Base-by-base conservation (phyloP, 148 eudicot genomes). In the Cornus kousa region DNA sequence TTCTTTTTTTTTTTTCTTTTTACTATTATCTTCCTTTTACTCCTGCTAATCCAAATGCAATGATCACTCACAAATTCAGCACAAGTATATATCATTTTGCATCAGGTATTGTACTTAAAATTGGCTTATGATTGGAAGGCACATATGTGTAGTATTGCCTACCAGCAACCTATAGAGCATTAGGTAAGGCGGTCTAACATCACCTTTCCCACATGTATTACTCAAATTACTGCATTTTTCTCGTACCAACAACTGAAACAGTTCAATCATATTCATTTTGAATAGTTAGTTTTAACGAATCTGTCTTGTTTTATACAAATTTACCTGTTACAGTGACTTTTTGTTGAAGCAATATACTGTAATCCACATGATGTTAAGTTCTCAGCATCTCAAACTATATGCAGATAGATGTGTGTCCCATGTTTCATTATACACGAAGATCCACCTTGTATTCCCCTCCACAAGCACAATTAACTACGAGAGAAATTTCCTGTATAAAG, bases 361-460 rank as follows among this genome's bases (percentile, higher is more conserved):
- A 33, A 17, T 60, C 67, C 12, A 43, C 48, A 37, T 20, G 60
- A 70, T 71, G 50, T 28, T 64, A 72, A 70, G 55, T 37, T 55
- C 43, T 39, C 76, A 43, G 60, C 71, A 40, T 33, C 59, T 40
- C 66, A 22, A 68, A 6, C 48, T 22, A 69, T 50, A 20, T 39
- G 60, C 68, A 16, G 60, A 74, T n/a, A 37, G 48, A 72, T 60
- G 62, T 59, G 46, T 73, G 31, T 48, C 83, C 31, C 14, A 60
- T 40, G 20, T 16, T 79, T 35, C 37, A 31, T 73, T 71, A 67
- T 77, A 68, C 71, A 77, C 80, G 69, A 31, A 11, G 31, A 80
- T 67, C 86, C 77, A 93, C 87, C 76, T 86, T 88, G 90, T 85
- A 91, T 80, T 90, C 97, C 82, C 75, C 87, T 67, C 95, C 97